These are phyloP conservation scores for Fusarium sp. DNA, from an alignment of 2,329 filamentous ascomycete species.

Conservation along the genomic window DNA sequence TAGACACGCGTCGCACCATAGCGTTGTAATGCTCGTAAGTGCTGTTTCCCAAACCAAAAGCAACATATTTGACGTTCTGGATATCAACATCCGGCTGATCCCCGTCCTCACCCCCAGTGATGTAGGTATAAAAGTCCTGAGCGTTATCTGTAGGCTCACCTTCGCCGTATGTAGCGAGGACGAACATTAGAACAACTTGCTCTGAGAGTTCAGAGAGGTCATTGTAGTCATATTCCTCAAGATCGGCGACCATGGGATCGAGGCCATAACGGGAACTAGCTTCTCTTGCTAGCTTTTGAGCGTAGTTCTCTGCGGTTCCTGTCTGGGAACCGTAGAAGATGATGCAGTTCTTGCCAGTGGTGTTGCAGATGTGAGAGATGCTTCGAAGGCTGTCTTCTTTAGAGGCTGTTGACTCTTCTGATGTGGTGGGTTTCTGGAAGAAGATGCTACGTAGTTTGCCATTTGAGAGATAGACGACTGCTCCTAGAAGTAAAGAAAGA, in stretches of 20 bases:
- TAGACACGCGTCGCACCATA: not conserved
- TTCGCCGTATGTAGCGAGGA: not conserved
- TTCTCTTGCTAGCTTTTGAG: not conserved
- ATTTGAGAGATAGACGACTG: not conserved
- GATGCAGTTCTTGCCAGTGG: not conserved
- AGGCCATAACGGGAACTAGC: not conserved
- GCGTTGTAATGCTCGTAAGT: not conserved
- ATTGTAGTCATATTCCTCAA: not conserved
- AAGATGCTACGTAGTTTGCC: accelerated
- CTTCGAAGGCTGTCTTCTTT: not conserved
- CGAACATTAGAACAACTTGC: not conserved
- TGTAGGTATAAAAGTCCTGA: not conserved
- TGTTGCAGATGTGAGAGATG: not conserved
- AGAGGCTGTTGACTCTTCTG: not conserved
- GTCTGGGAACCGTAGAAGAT: not conserved
- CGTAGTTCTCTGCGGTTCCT: not conserved
- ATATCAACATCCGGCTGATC: not conserved
- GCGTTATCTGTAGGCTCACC: not conserved
- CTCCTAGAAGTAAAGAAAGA: not conserved
- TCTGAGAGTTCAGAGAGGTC: not conserved
- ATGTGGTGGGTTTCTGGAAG: accelerated
- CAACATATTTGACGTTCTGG: not conserved
- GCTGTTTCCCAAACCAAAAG: not conserved
- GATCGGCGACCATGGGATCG: not conserved
- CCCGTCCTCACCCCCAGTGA: not conserved